These are phyloP conservation scores for Tylopilus subfusipes DNA, from an alignment of 768 basidiomycete genomes.

Conservation along the genomic window DNA sequence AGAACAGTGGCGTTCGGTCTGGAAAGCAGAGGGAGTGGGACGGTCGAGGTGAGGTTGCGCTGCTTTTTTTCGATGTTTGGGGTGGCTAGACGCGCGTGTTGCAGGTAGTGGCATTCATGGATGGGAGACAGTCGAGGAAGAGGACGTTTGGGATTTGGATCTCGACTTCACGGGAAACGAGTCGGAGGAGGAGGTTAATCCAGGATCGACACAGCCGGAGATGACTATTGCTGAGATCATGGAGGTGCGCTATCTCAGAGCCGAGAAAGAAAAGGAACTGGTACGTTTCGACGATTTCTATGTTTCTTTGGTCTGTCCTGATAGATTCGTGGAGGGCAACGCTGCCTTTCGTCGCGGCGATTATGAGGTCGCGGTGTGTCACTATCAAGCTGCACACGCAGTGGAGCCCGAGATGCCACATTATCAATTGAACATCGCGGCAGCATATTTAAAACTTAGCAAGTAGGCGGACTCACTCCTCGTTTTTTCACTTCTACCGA, in stretches of 20 bases:
- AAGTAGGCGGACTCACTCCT: conserved; percentile 44
- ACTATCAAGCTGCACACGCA: conserved; percentile 56
- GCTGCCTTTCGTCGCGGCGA: conserved; percentile 62
- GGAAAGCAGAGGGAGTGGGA: conserved; percentile 79
- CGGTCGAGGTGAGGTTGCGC: conserved; percentile 47
- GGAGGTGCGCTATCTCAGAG: conserved; percentile 68
- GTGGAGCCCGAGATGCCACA: conserved; percentile 73
- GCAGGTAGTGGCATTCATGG: conserved; percentile 58
- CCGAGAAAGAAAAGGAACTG: conserved; percentile 69
- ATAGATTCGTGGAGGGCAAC: conserved; percentile 52
- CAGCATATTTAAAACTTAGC: conserved; percentile 65
- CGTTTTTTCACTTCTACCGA: conserved; percentile 14
- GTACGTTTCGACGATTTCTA: conserved; percentile 32
- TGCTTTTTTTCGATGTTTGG: background rate
- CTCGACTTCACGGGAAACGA: conserved; percentile 61
- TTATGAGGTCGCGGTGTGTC: conserved; percentile 49
- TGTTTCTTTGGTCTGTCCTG: background rate
- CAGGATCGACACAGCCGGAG: conserved; percentile 26
- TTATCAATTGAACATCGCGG: conserved; percentile 74
- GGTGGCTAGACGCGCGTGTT: background rate
- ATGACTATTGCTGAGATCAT: conserved; percentile 74
- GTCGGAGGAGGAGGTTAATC: conserved; percentile 47
- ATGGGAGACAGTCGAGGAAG: conserved; percentile 74
- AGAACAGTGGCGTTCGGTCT: conserved; percentile 50
- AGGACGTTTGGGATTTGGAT: conserved; percentile 72